Percentiles rank a stretch among this genome's conserved stretches.
Evolutionary conservation across 352 stramenopile species (phyloP).

Genomic region (Globisporangium acanthophoron): DNA sequence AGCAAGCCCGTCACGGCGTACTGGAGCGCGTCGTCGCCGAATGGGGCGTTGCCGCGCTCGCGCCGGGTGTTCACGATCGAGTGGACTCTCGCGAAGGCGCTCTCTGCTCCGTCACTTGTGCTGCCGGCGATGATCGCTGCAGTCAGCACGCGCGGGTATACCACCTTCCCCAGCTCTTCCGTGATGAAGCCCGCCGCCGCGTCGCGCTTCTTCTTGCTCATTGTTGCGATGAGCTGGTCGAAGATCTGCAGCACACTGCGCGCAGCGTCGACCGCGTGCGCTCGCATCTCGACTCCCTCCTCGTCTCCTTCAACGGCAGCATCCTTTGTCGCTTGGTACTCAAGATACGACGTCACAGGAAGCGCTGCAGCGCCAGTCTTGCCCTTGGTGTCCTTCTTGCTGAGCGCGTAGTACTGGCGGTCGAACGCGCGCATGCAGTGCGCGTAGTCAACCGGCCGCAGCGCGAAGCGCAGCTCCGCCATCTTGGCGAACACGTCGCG

Average conservation of each 20-base stretch:
- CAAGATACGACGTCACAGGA: not conserved
- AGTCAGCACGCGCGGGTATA: conserved; percentile 6
- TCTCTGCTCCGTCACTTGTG: not conserved
- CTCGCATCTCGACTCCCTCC: not conserved
- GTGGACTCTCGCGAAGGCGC: not conserved
- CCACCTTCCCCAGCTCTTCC: not conserved
- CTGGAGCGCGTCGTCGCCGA: conserved; percentile 7
- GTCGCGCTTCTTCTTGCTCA: not conserved
- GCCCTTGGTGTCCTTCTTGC: not conserved
- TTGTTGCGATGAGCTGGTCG: not conserved
- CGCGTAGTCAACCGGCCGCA: conserved; percentile 8
- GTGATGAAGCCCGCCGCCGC: not conserved
- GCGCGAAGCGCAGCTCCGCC: conserved; percentile 3
- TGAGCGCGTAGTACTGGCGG: not conserved
- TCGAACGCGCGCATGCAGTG: conserved; percentile 12
- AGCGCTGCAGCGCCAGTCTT: not conserved
- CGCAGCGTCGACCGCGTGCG: not conserved
- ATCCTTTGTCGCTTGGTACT: not conserved
- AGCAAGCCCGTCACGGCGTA: conserved; percentile 6
- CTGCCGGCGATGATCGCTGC: conserved; percentile 5
- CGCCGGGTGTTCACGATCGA: not conserved
- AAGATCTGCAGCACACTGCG: conserved; percentile 4
- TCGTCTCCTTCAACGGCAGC: not conserved
- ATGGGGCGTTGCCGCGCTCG: conserved; percentile 1
- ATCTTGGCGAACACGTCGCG: conserved; percentile 5